Base-by-base conservation (phyloP, 2,329 filamentous ascomycete species). In the Xylariaceae sp. region DNA sequence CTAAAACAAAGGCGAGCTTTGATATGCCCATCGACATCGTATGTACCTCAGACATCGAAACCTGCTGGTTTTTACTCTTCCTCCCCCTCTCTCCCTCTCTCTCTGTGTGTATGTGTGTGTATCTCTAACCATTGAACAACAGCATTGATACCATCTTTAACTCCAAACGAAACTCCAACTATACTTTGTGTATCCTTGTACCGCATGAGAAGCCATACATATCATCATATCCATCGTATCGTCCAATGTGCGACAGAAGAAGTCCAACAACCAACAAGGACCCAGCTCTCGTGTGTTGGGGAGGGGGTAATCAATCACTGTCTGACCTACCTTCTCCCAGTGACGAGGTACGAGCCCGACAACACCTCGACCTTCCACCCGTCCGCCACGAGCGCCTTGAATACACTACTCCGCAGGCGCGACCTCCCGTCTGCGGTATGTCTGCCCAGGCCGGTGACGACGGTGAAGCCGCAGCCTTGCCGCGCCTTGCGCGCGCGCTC, bases 321-420 rank as follows among this genome's bases (percentile, higher is more conserved):
- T n/a, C n/a, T n/a, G n/a, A n/a, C n/a, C n/a, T 52, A 47, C 18
- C 69, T 70, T 46, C 77, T 72, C 0, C 93, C 93, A 10, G 77
- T 85, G 16, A 97, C 84, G 48, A 87, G 75, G 67, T 93, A 82
- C 40, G 84, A 82, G 0, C 92, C 93, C 23, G 84, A 86, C 43
- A 86, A 81, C 44, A 89, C 81, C 70, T 91, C 84, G 32, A 95
- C 78, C 69, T 84, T 91, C 93, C 93, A 98, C 0, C 92, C 92
- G 57, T 93, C 90, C 44, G 84, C 81, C 40, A 87, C 80, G 42
- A 98, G 77, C 68, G 87, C 87, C 67, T 85, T 87, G 45, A 83
- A 87, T n/a, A 98, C 92, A 16, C 89, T 89, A 54, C 89, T 88
- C 4, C 92, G 88, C 56, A 98, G 72, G 63, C 85, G 87, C 1